Percentiles rank a stretch among this genome's conserved stretches.
These are phyloP conservation scores for Ascochyta lentis DNA, from an alignment of 2,329 filamentous ascomycete species.

Conservation along the genomic window DNA sequence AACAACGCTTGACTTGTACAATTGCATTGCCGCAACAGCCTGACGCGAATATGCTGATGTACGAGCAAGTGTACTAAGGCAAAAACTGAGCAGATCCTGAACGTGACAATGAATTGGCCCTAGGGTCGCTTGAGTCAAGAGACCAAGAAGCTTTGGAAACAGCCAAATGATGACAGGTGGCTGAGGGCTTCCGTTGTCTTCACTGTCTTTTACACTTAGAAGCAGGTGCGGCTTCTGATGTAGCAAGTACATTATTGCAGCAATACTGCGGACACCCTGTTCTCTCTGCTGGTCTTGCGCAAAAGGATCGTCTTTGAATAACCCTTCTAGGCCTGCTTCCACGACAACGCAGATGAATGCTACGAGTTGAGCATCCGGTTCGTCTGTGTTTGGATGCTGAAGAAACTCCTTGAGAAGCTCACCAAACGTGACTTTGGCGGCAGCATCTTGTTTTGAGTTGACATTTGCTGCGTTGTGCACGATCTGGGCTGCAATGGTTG, in stretches of 20 bases:
- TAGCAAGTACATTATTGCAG: slow-evolving; percentile 77
- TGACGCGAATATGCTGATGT: slow-evolving; percentile 46
- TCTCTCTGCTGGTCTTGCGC: slow-evolving; percentile 63
- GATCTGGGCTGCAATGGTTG: slow-evolving; percentile 86
- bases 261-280: slow-evolving; percentile 74
- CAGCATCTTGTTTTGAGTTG: slow-evolving; percentile 65
- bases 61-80: slow-evolving; percentile 46
- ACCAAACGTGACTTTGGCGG: slow-evolving; percentile 76
- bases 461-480: slow-evolving; percentile 79
- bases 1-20: slow-evolving; percentile 52
- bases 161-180: slow-evolving; percentile 63
- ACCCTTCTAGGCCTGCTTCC: slow-evolving; percentile 76
- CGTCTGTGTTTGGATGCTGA: slow-evolving; percentile 55
- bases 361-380: slow-evolving; percentile 76
- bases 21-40: slow-evolving; percentile 40
- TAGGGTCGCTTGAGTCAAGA: slow-evolving; percentile 54
- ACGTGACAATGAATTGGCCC: slow-evolving; percentile 50
- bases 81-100: slow-evolving; percentile 44
- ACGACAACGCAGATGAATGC: slow-evolving; percentile 85
- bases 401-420: slow-evolving; percentile 72
- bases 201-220: slow-evolving; percentile 41
- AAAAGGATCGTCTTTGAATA: slow-evolving; percentile 73
- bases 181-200: slow-evolving; percentile 39
- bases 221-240: slow-evolving; percentile 77
- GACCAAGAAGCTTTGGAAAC: slow-evolving; percentile 58